These are phyloP conservation scores for Oryza longistaminata DNA, from an alignment of 176 grass and related monocot species.

Conservation along the genomic window DNA sequence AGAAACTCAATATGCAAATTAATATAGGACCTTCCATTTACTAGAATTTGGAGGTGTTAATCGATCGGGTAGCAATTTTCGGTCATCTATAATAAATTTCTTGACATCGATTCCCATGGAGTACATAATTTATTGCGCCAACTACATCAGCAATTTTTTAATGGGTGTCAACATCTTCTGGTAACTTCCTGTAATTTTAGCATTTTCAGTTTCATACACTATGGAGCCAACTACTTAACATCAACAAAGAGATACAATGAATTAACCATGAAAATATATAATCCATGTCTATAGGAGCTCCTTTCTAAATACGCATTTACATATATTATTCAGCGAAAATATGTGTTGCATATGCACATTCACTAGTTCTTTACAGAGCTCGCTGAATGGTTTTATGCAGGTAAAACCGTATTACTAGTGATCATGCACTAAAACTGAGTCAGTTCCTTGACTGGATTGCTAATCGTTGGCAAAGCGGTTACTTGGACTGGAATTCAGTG, in stretches of 20 bases:
- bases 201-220: background rate
- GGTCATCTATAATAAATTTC: background rate
- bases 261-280: background rate
- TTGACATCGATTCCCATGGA: background rate
- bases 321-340: background rate
- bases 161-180: no score
- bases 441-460: slow-evolving; percentile 86
- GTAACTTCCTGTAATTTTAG: background rate
- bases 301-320: background rate
- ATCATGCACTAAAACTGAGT: slow-evolving; percentile 84
- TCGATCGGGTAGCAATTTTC: background rate
- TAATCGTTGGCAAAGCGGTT: slow-evolving; percentile 92
- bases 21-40: no score
- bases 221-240: no score
- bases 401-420: slow-evolving; percentile 88
- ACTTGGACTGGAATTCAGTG: slow-evolving; percentile 96
- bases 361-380: slow-evolving; percentile 22
- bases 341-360: background rate
- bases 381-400: slow-evolving; percentile 40
- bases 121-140: background rate
- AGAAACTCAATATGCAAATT: no score
- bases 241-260: background rate
- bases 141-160: background rate
- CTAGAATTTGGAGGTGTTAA: background rate
- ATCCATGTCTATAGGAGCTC: background rate